Evolutionary conservation across 257 asterid species (phyloP).

Genomic region (Primulina huaijiensis): DNA sequence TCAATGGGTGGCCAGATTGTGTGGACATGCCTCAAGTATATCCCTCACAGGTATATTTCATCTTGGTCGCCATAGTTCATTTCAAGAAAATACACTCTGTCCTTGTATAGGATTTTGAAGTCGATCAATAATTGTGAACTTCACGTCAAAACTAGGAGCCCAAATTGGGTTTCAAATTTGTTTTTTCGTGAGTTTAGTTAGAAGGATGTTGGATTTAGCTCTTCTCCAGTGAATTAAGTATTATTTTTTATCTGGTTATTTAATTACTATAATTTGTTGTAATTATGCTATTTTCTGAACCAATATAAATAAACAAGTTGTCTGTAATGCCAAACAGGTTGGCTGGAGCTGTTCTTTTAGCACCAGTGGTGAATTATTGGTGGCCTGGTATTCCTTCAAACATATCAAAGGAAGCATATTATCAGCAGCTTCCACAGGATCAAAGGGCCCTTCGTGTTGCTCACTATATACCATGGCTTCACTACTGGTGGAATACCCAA

Average conservation of each 20-base stretch:
- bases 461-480: slow-evolving; percentile 79
- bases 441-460: slow-evolving; percentile 81
- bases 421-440: slow-evolving; percentile 47
- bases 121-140: neutral
- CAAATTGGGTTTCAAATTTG: too few species aligned
- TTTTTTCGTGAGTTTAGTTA: too few species aligned
- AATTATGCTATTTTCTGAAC: too few species aligned
- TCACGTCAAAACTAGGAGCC: too few species aligned
- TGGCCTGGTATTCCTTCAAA: slow-evolving; percentile 80
- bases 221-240: too few species aligned
- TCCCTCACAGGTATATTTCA: slow-evolving; percentile 72
- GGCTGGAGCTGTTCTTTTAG: slow-evolving; percentile 76
- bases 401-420: slow-evolving; percentile 52
- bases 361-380: slow-evolving; percentile 81
- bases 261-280: too few species aligned
- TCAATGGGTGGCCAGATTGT: slow-evolving; percentile 86
- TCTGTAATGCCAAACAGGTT: slow-evolving; percentile 47
- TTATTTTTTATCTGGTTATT: too few species aligned
- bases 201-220: too few species aligned
- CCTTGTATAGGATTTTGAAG: neutral
- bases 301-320: neutral
- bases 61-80: neutral
- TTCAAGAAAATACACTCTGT: neutral
- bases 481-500: slow-evolving; percentile 91
- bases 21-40: slow-evolving; percentile 86